Conservation (phyloP, 768 basidiomycete species). For the Tricholoma terreum region DNA sequence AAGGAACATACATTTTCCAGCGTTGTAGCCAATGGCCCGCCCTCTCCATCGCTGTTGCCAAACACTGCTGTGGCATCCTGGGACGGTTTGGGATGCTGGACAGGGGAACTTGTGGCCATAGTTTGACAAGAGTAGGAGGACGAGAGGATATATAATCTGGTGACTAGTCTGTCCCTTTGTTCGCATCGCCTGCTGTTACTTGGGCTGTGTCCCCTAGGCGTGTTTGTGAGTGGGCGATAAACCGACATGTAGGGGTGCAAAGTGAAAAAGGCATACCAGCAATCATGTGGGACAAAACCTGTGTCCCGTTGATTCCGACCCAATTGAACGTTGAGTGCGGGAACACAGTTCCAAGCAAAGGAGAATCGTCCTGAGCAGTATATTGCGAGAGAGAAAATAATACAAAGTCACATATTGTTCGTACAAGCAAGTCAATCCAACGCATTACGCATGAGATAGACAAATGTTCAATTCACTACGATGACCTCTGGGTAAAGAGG, state of each 20-base stretch:
- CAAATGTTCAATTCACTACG: conserved; percentile 56
- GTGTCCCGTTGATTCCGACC: conserved; percentile 92
- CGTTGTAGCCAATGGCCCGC: conserved; percentile 87
- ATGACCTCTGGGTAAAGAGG: conserved; percentile 97
- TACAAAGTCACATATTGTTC: conserved; percentile 70
- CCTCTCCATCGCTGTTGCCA: conserved; percentile 96
- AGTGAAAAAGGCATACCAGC: conserved; percentile 50
- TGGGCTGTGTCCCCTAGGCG: conserved; percentile 73
- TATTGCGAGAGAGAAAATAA: neutral
- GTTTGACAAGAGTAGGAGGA: neutral
- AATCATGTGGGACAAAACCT: conserved; percentile 97
- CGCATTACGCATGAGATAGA: too few species aligned
- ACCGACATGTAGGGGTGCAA: neutral
- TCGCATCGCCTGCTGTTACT: conserved; percentile 82
- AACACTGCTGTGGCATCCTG: conserved; percentile 82
- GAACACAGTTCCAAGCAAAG: conserved; percentile 67
- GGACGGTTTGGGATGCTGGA: conserved; percentile 77
- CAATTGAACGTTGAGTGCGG: conserved; percentile 97
- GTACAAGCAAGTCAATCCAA: conserved; percentile 27
- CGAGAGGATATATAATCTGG: conserved; percentile 51
- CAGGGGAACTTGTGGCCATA: neutral
- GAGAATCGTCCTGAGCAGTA: conserved; percentile 1
- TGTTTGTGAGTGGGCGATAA: neutral
- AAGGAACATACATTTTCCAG: conserved; percentile 72
- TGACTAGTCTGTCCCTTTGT: conserved; percentile 82